These are phyloP conservation scores for Dendrobium catenatum DNA, from an alignment of 106 monocot genomes.

Conservation along the genomic window DNA sequence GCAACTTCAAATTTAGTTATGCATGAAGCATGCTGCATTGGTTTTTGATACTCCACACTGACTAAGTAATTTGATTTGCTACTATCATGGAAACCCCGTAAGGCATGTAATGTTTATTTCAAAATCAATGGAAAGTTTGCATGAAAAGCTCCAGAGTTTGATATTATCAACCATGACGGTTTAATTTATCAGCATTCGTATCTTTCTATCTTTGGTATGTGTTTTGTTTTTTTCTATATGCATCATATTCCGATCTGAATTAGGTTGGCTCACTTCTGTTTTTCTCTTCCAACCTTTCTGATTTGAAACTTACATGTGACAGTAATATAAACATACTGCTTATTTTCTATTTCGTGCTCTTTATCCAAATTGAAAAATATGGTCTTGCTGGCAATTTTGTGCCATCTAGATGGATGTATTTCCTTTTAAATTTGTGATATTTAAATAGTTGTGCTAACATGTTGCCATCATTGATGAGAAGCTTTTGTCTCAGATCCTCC, in stretches of 20 bases:
- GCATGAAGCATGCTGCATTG: not conserved
- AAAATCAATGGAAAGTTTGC: not conserved
- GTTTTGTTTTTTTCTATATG: not conserved
- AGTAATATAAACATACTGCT: not conserved
- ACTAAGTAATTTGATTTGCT: not conserved
- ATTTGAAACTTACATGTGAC: not conserved
- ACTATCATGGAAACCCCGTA: not conserved
- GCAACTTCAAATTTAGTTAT: not conserved
- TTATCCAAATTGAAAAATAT: slow-evolving; percentile 1
- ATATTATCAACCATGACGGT: not conserved
- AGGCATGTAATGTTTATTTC: not conserved
- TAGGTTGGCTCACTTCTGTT: not conserved
- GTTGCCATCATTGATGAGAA: not conserved
- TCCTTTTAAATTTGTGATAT: not conserved
- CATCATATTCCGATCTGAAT: not conserved
- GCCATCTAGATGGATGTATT: not conserved
- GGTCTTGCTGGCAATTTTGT: not conserved
- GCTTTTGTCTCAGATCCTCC: not conserved
- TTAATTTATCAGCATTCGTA: not conserved
- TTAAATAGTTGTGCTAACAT: not conserved
- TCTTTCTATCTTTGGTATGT: not conserved
- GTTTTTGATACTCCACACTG: not conserved
- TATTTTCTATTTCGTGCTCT: not conserved
- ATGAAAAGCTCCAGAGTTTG: not conserved
- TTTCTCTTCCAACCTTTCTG: not conserved